Evolutionary conservation across 2,329 filamentous ascomycete genomes (phyloP), one percentile per base, ranked within the genome.

Genomic region (Aaosphaeria pasadenensis): DNA sequence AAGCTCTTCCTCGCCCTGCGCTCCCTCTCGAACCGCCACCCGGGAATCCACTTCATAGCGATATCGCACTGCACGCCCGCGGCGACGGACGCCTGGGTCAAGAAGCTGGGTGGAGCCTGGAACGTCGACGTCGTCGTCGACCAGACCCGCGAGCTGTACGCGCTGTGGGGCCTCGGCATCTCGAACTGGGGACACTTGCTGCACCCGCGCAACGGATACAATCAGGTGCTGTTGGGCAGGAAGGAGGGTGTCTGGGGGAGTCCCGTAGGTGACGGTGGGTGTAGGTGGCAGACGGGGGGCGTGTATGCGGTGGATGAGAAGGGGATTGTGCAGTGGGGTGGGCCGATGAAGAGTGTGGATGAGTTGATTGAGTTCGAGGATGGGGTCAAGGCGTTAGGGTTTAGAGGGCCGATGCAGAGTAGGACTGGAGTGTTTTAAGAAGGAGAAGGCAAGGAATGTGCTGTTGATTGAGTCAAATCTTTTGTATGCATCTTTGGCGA

Each of bases 141-240:
- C 66, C 75, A 81, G 56, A 75, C 78, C 49, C 76, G 81, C 49
- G 73, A 77, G 51, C 58, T 83, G 33, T 84, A 85, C 57, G 79
- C 81, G 2, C 74, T 78, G 7, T 84, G 80, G 80, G 82, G 82
- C 2, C 71, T 84, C 4, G 81, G 81, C n/a, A 63, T 69, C 13
- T 65, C 65, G 1, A 66, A 60, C 13, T 69, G 60, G 57, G 65
- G 57, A 2, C 66, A 69, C 44, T 43, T 69, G 6, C 52, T 69
- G 36, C 58, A 69, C 30, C 66, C 66, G 3, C 55, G 65, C 5
- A 69, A 68, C 42, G 66, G 66, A 3, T 66, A 64, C 43, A 69
- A 64, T 30, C 66, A 69, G 50, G 58, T 61, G 39, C 48, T 66
- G 57, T 58, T 69, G 11, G 60, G 62, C 11, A 68, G 62, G 55